Evolutionary conservation across 1,139 yeast species (phyloP), one percentile per base, ranked within the genome.

Genomic region (Kodamaea fungicola): DNA sequence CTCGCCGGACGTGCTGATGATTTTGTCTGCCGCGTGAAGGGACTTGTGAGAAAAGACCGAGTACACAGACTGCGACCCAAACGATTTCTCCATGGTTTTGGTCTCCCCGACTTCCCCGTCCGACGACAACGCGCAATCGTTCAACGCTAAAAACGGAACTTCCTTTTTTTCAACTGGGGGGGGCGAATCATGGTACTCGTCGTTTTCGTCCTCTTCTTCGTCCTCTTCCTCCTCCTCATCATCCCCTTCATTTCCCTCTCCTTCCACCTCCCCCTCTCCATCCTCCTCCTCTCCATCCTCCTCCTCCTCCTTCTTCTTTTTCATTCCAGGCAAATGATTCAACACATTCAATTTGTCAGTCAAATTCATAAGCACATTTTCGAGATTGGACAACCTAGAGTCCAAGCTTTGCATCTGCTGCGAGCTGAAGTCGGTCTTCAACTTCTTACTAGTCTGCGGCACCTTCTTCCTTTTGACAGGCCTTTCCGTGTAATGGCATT

Each of bases 51-150:
- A 64, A 37, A 67, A 62, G 9, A 68, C 62, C 19, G 67, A 57
- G 40, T 66, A 42, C 33, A 66, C 55, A 12, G 73, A 66, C 44
- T 69, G 75, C 21, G 67, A 51, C 7, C 73, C 74, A 29, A 64
- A 57, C 39, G 57, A 68, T 16, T 49, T 43, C 12, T 12, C 31
- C 24, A 12, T 22, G 8, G 12, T 12, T 12, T 26, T 12, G 10
- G 10, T 28, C 7, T 22, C 31, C 2, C 10, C 22, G 7, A 26
- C 21, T 23, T 32, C 30, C 16, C 12, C 9, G 21, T 27, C 27
- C 10, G 16, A 16, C 6, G 30, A 26, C 5, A 16, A 16, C 19
- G 5, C 19, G 19, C 19, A 16, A 5, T 16, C 19, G 5, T 16
- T 16, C 19, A 16, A 16, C 5, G 3, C 19, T 16, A 16, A 16